phyloP scores from a whole-genome alignment of 345 rosid genomes.

The Melaleuca alternifolia region DNA sequence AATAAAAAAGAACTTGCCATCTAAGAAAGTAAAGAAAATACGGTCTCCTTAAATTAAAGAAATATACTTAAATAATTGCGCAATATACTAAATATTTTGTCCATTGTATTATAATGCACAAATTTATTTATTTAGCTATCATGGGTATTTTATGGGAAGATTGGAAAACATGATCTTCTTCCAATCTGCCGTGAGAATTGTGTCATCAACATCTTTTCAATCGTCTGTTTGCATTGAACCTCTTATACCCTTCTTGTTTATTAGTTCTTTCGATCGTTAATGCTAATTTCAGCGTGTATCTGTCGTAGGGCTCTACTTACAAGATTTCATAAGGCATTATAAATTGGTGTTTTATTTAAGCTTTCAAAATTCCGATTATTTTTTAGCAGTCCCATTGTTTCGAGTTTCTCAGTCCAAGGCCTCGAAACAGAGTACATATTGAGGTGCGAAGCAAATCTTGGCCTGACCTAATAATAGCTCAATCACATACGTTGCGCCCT shows the following conservation, averaged over 20 bases:
- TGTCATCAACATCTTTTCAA: background rate
- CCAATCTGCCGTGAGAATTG: background rate
- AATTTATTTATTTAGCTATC: background rate
- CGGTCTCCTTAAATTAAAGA: background rate
- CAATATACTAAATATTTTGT: background rate
- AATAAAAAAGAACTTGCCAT: background rate
- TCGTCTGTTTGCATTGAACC: background rate
- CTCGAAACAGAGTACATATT: background rate
- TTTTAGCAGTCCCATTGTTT: background rate
- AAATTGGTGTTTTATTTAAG: background rate
- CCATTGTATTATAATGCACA: background rate
- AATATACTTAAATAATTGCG: background rate
- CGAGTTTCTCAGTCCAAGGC: background rate
- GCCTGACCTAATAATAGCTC: background rate
- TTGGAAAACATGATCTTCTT: background rate
- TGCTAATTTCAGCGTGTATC: background rate
- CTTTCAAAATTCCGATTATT: background rate
- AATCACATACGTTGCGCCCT: background rate
- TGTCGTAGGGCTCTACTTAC: accelerated
- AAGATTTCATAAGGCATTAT: background rate
- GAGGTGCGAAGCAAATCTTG: background rate
- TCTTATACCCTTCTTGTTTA: background rate
- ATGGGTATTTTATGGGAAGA: background rate
- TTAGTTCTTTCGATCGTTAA: background rate
- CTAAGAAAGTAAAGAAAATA: background rate